phyloP scores from a whole-genome alignment of 768 basidiomycete species.

The Xerocomus brunneocitrinus region DNA sequence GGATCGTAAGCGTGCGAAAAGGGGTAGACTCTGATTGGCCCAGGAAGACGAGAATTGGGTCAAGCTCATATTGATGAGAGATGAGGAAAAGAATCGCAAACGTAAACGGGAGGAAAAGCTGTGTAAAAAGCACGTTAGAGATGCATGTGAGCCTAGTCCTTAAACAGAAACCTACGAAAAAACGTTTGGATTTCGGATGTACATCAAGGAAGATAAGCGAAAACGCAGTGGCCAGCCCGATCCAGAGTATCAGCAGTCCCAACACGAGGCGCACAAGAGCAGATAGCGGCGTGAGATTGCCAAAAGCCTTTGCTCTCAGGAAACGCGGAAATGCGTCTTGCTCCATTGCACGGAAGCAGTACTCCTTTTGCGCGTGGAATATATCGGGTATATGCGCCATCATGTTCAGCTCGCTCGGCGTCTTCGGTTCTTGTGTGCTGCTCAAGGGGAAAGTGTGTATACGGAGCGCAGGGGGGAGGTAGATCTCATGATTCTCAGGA shows the following conservation, averaged over 20 bases:
- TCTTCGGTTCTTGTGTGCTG: conserved; percentile 65
- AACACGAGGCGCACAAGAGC: conserved; percentile 80
- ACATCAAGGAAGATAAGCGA: conserved; percentile 92
- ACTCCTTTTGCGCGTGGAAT: conserved; percentile 96
- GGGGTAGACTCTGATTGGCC: conserved; percentile 95
- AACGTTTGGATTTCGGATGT: conserved; percentile 84
- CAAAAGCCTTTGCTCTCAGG: conserved; percentile 95
- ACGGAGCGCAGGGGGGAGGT: conserved; percentile 89
- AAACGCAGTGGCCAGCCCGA: conserved; percentile 88
- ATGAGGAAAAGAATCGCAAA: conserved; percentile 87
- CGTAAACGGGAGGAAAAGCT: conserved; percentile 95
- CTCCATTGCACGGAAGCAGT: conserved; percentile 94
- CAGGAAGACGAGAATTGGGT: conserved; percentile 91
- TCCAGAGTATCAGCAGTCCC: conserved; percentile 87
- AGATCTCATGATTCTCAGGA: conserved; percentile 94
- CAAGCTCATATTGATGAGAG: conserved; percentile 95
- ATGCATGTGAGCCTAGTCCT: not conserved
- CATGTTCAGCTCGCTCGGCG: conserved; percentile 59
- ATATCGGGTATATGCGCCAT: conserved; percentile 94
- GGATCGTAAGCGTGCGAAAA: conserved; percentile 87
- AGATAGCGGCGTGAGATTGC: conserved; percentile 90
- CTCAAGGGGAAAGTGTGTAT: conserved; percentile 87
- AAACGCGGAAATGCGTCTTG: conserved; percentile 94
- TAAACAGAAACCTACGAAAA: conserved; percentile 71
- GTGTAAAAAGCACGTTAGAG: conserved; percentile 7